Conservation (phyloP, 2,329 filamentous ascomycete genomes). For the Fusarium veterinarium region DNA sequence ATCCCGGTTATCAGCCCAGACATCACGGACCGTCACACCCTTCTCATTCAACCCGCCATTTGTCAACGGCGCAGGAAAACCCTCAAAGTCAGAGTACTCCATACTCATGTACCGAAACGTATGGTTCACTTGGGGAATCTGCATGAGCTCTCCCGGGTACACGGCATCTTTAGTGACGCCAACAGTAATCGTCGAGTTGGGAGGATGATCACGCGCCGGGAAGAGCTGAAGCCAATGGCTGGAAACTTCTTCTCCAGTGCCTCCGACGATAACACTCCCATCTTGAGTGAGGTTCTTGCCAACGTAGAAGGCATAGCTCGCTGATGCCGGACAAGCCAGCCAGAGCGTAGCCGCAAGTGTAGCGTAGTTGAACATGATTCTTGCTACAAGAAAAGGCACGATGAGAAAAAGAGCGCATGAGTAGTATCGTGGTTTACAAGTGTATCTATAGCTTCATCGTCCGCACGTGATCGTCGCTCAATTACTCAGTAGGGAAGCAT, state of each 20-base stretch:
- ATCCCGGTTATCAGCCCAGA: constrained; percentile 41
- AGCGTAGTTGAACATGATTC: constrained; percentile 17
- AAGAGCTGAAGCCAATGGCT: constrained; percentile 61
- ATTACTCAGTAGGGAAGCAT: constrained; percentile 18
- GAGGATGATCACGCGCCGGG: constrained; percentile 52
- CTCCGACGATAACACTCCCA: constrained; percentile 57
- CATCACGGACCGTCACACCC: constrained; percentile 38
- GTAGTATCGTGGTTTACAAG: background rate
- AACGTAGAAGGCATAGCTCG: constrained; percentile 61
- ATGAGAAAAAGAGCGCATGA: constrained; percentile 2
- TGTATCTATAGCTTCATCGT: constrained; percentile 20
- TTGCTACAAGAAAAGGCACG: background rate
- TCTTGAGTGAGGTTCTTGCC: constrained; percentile 57
- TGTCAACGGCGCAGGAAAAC: constrained; percentile 35
- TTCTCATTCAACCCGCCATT: constrained; percentile 42
- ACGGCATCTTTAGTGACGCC: constrained; percentile 37
- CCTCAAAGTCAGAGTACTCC: constrained; percentile 43
- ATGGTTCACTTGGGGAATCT: constrained; percentile 39
- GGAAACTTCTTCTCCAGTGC: constrained; percentile 60
- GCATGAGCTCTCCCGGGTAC: constrained; percentile 38
- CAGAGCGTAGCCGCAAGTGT: constrained; percentile 15
- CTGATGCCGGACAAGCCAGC: constrained; percentile 28
- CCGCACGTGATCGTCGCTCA: constrained; percentile 32
- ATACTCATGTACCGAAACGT: constrained; percentile 41
- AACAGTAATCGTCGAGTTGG: constrained; percentile 54